Conservation (phyloP, 2,329 filamentous ascomycete species). For the Beauveria brongniartii region DNA sequence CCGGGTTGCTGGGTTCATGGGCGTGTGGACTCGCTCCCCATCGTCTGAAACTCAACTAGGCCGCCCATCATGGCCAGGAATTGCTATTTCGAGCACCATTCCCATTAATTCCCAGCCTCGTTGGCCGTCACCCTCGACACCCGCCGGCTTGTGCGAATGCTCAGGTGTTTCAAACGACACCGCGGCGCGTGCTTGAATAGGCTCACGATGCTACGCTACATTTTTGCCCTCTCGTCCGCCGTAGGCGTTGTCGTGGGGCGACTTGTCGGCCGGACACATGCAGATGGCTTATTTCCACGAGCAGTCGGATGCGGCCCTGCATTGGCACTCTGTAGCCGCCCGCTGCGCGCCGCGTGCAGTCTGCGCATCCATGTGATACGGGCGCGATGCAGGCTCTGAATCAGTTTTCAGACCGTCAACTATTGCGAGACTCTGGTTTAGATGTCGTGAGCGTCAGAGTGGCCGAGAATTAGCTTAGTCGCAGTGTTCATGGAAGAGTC, state of each 20-base stretch:
- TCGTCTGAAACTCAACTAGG: background rate
- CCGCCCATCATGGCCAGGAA: background rate
- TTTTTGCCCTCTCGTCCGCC: too few relatives aligned
- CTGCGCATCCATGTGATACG: background rate
- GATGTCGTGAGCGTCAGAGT: too few relatives aligned
- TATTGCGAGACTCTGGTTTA: too few relatives aligned
- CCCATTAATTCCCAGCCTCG: background rate
- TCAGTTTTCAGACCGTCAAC: background rate
- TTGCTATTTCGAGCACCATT: background rate
- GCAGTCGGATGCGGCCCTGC: background rate
- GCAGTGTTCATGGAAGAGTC: too few relatives aligned
- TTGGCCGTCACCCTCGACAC: background rate
- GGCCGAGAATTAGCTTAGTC: too few relatives aligned
- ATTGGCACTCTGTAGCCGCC: background rate
- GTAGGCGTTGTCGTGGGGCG: too few relatives aligned
- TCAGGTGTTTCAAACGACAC: background rate
- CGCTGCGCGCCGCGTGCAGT: background rate
- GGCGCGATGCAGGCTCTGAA: background rate
- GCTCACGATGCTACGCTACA: background rate
- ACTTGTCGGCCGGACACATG: background rate
- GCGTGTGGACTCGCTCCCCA: background rate
- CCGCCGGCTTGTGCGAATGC: background rate
- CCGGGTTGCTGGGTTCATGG: slow-evolving; percentile 7
- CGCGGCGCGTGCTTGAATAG: background rate
- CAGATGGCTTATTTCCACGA: background rate